Evolutionary conservation across 768 basidiomycete species (phyloP).

Genomic region (Mycena metata): DNA sequence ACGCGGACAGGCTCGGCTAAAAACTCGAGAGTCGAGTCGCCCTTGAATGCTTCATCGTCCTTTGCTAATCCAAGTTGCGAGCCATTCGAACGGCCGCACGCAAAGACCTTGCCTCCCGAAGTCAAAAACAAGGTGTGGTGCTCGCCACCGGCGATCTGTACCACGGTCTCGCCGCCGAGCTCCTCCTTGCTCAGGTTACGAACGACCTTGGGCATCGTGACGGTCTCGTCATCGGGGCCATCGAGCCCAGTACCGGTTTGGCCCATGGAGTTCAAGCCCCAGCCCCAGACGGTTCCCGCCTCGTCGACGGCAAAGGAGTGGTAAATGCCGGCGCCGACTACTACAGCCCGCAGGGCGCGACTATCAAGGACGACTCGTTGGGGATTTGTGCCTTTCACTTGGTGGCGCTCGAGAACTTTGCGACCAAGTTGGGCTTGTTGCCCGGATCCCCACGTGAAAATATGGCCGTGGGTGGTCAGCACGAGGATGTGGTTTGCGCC

Average conservation of each 20-base stretch:
- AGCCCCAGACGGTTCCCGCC: constrained; percentile 87
- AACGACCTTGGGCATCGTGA: constrained; percentile 77
- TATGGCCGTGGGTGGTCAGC: constrained; percentile 87
- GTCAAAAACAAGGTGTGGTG: constrained; percentile 95
- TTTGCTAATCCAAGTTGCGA: constrained; percentile 85
- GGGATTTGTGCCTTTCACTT: constrained; percentile 90
- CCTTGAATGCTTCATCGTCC: constrained; percentile 75
- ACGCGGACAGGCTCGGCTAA: constrained; percentile 76
- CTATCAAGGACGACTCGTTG: constrained; percentile 85
- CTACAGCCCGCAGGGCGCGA: constrained; percentile 69
- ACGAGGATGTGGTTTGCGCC: constrained; percentile 93
- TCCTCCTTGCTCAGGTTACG: constrained; percentile 70
- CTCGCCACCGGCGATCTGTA: constrained; percentile 85
- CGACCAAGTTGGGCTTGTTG: constrained; percentile 94
- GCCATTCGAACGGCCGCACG: constrained; percentile 86
- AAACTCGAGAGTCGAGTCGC: constrained; percentile 66
- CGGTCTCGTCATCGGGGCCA: constrained; percentile 62
- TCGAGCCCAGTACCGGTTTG: constrained; percentile 76
- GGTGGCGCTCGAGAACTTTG: constrained; percentile 88
- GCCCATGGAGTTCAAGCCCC: constrained; percentile 96
- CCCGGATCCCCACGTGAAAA: constrained; percentile 92
- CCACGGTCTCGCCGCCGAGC: constrained; percentile 71
- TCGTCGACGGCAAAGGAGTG: constrained; percentile 94
- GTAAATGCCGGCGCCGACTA: constrained; percentile 84
- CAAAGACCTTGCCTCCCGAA: constrained; percentile 85